These are phyloP conservation scores for Cylindrodendrum hubeiense DNA, from an alignment of 2,329 filamentous ascomycete species.

Conservation along the genomic window DNA sequence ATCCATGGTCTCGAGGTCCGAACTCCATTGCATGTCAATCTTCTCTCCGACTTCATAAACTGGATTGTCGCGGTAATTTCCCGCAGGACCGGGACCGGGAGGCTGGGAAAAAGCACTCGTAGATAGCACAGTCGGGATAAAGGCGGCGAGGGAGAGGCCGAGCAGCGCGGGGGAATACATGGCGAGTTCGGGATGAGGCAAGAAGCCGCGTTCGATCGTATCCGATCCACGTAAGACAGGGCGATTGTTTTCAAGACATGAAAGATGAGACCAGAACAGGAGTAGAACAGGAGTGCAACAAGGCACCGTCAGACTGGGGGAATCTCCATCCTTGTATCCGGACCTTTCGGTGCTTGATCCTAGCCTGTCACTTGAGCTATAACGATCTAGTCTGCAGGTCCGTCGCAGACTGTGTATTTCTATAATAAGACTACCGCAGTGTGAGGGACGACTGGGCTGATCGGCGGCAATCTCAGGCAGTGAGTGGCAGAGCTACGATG, in stretches of 20 bases:
- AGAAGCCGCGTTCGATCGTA: not conserved
- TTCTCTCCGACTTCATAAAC: slow-evolving; percentile 1
- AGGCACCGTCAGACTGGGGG: no score
- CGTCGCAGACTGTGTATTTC: no score
- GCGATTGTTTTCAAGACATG: not conserved
- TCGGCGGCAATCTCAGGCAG: no score
- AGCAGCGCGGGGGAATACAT: not conserved
- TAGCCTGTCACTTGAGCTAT: no score
- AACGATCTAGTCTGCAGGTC: no score
- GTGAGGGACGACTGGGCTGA: no score
- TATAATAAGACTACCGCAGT: no score
- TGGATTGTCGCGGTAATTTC: slow-evolving; percentile 9
- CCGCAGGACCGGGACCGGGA: not conserved
- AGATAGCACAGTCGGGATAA: not conserved
- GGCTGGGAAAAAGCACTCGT: not conserved
- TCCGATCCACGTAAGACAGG: not conserved
- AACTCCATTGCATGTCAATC: slow-evolving; percentile 5
- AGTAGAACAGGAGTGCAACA: no score
- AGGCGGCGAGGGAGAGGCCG: not conserved
- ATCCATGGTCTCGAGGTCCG: slow-evolving; percentile 1
- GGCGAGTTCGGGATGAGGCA: not conserved
- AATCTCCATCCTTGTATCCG: no score
- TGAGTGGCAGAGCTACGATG: no score
- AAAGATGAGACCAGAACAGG: not conserved
- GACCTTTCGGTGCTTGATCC: no score